Conservation (phyloP, 2,329 filamentous ascomycete species). For the Epichloe glyceriae region DNA sequence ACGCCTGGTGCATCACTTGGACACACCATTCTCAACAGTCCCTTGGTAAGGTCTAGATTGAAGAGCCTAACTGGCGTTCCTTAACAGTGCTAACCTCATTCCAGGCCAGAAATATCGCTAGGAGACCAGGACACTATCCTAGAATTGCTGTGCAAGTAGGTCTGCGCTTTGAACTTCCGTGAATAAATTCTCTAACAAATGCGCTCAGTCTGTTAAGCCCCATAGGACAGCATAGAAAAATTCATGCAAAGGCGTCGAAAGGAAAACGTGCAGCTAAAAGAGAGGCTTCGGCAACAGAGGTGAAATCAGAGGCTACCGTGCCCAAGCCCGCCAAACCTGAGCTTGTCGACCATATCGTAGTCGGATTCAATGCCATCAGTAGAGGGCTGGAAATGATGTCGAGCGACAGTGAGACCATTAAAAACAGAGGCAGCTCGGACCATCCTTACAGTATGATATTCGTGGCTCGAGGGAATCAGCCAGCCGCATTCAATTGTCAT, state of each 20-base stretch:
- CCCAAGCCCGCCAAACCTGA: constrained; percentile 28
- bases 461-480: constrained; percentile 42
- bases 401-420: background rate
- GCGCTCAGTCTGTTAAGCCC: constrained; percentile 44
- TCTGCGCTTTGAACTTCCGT: constrained; percentile 7
- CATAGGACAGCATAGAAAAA: constrained; percentile 46
- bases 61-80: background rate
- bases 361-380: constrained; percentile 53
- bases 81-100: background rate
- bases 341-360: constrained; percentile 42
- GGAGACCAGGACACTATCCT: constrained; percentile 51
- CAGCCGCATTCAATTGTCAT: constrained; percentile 45
- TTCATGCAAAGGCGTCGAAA: constrained; percentile 42
- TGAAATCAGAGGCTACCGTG: constrained; percentile 8
- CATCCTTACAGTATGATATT: constrained; percentile 40
- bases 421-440: background rate
- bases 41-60: constrained; percentile 38
- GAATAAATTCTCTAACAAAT: background rate
- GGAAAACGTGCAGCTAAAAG: constrained; percentile 44
- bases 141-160: constrained; percentile 54
- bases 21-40: constrained; percentile 48
- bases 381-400: constrained; percentile 39
- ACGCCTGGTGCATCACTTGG: constrained; percentile 50
- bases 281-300: constrained; percentile 19
- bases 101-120: constrained; percentile 46